A percentile compares a stretch with the other conserved stretches of the same genome.
Conservation (phyloP, 352 stramenopile species). For the Pythium periplocum region DNA sequence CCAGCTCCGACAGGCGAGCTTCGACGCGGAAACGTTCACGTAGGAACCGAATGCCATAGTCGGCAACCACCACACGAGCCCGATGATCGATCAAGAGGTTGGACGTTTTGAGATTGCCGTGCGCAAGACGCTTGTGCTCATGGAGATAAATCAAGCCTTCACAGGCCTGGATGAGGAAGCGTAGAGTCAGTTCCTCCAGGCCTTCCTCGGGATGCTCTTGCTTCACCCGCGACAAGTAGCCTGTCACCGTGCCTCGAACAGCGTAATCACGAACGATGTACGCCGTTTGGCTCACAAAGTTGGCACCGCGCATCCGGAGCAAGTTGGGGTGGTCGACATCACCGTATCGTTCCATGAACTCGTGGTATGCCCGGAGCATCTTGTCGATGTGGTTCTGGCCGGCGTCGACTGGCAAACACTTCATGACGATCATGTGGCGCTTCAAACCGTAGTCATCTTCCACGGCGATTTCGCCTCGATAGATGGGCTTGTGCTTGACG, state of each 20-base stretch:
- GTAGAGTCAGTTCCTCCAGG: constrained; percentile 41
- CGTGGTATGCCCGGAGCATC: constrained; percentile 29
- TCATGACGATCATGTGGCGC: constrained; percentile 43
- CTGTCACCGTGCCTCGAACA: constrained; percentile 40
- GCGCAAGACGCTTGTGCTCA: constrained; percentile 42
- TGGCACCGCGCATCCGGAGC: constrained; percentile 50
- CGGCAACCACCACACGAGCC: constrained; percentile 50
- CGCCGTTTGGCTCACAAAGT: constrained; percentile 36
- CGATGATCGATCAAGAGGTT: constrained; percentile 72
- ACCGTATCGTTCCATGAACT: constrained; percentile 42
- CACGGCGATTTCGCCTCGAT: constrained; percentile 39
- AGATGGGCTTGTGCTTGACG: constrained; percentile 30
- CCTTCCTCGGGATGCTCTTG: constrained; percentile 21
- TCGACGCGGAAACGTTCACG: constrained; percentile 26
- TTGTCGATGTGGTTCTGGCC: constrained; percentile 47
- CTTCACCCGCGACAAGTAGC: constrained; percentile 34
- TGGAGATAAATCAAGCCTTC: constrained; percentile 62
- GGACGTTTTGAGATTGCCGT: constrained; percentile 53
- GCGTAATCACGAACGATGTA: constrained; percentile 63
- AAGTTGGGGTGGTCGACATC: constrained; percentile 55
- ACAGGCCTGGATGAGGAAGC: constrained; percentile 50
- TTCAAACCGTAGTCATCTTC: constrained; percentile 17
- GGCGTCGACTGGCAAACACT: constrained; percentile 40
- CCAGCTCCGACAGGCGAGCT: constrained; percentile 25
- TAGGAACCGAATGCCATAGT: constrained; percentile 31